Evolutionary conservation across 78 protist genomes (phyloP).

Genomic region (slime mould (Dictyostelium discoideum)): dicty_2.7 NC_007089.4:12001-12500

Average conservation of each 20-base stretch:
- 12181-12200: slow-evolving; percentile 37
- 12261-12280: slow-evolving; percentile 81
- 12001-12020: too few relatives aligned
- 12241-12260: slow-evolving; percentile 78
- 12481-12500: slow-evolving; percentile 60
- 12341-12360: slow-evolving; percentile 95
- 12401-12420: slow-evolving; percentile 62
- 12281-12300: slow-evolving; percentile 96
- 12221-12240: slow-evolving; percentile 18
- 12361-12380: slow-evolving; percentile 97
- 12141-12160: neutral
- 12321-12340: slow-evolving; percentile 79
- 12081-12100: too few relatives aligned
- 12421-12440: slow-evolving; percentile 77
- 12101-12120: neutral
- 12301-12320: slow-evolving; percentile 88
- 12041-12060: too few relatives aligned
- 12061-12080: too few relatives aligned
- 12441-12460: slow-evolving; percentile 35
- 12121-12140: neutral
- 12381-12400: slow-evolving; percentile 94
- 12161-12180: neutral
- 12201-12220: slow-evolving; percentile 13
- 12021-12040: too few relatives aligned
- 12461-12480: slow-evolving; percentile 57